Evolutionary conservation across 108 stramenopile genomes (phyloP).

Genomic region (Epipyxis sp.): DNA sequence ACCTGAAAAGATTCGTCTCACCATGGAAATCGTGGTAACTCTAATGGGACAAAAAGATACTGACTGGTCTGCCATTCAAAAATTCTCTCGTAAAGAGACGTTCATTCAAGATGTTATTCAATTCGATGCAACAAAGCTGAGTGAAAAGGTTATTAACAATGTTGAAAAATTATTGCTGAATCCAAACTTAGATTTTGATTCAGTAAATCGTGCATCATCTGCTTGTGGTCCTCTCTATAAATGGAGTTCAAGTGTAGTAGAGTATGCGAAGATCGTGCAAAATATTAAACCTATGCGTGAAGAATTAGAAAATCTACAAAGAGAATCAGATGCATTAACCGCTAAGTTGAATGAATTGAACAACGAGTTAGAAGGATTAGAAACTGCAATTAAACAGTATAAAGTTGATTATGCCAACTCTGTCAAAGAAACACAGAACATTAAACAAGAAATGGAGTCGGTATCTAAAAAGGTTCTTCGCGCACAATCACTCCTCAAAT

Average conservation of each 20-base stretch:
- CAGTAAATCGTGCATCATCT: constrained; percentile 52
- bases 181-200: constrained; percentile 48
- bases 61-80: constrained; percentile 90
- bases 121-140: constrained; percentile 81
- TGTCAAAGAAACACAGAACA: constrained; percentile 87
- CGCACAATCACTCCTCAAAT: constrained; percentile 80
- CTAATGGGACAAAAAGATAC: constrained; percentile 84
- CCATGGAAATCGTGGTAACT: constrained; percentile 87
- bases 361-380: constrained; percentile 64
- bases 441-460: constrained; percentile 88
- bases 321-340: constrained; percentile 1
- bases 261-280: constrained; percentile 84
- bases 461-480: constrained; percentile 80
- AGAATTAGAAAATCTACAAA: constrained; percentile 55
- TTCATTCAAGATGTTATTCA: constrained; percentile 95
- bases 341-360: constrained; percentile 42
- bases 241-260: constrained; percentile 90
- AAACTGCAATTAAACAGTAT: constrained; percentile 81
- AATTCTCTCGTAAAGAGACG: constrained; percentile 75
- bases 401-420: constrained; percentile 92
- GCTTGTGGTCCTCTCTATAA: constrained; percentile 96
- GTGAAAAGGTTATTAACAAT: constrained; percentile 69
- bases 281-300: constrained; percentile 91
- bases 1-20: constrained; percentile 82
- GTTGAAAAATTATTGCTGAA: constrained; percentile 80